phyloP scores from a whole-genome alignment of 1,139 yeast species.

The Sugiyamaella pinicola region DNA sequence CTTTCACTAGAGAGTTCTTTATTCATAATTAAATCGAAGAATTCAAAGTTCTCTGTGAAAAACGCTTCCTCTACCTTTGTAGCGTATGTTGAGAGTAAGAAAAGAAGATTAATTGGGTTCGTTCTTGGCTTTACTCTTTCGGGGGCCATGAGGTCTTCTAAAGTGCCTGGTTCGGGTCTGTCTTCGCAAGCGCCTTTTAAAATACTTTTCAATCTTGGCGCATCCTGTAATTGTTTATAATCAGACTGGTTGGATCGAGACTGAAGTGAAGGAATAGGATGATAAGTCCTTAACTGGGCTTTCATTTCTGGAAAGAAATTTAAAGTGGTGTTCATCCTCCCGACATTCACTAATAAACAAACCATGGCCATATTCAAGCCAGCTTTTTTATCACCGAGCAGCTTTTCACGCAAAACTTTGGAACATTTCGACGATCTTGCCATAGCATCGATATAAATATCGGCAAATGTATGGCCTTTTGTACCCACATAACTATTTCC shows the following conservation, averaged over 20 bases:
- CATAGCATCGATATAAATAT: conserved; percentile 76
- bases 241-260: conserved; percentile 56
- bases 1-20: conserved; percentile 55
- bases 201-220: conserved; percentile 88
- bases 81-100: conserved; percentile 68
- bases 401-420: conserved; percentile 74
- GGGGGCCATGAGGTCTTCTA: conserved; percentile 49
- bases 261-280: conserved; percentile 89
- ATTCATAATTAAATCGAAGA: conserved; percentile 69
- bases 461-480: conserved; percentile 66
- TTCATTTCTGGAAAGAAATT: conserved; percentile 97
- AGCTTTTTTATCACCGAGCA: conserved; percentile 66
- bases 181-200: conserved; percentile 74
- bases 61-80: conserved; percentile 50
- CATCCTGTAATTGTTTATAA: conserved; percentile 85
- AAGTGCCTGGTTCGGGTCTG: conserved; percentile 53
- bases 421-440: conserved; percentile 86
- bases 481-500: conserved; percentile 54
- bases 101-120: conserved; percentile 71
- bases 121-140: conserved; percentile 50
- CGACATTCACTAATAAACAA: conserved; percentile 84
- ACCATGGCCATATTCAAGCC: conserved; percentile 74
- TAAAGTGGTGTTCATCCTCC: conserved; percentile 92
- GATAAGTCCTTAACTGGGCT: conserved; percentile 87
- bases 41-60: conserved; percentile 45